These are phyloP conservation scores for Exophiala viscosa DNA, from an alignment of 2,329 filamentous ascomycete genomes.

Conservation along the genomic window DNA sequence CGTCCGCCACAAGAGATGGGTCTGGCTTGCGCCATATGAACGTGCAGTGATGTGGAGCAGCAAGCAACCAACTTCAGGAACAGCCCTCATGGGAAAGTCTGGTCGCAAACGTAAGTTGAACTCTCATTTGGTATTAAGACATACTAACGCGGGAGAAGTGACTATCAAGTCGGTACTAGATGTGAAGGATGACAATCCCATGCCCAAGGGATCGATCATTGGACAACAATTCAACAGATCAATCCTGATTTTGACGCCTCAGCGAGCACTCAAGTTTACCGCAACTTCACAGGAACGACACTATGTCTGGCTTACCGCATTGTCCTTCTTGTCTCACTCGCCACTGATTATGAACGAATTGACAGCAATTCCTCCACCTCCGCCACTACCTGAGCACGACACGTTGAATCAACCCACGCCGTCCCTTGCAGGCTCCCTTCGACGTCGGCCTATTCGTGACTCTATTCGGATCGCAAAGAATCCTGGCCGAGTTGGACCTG, in stretches of 20 bases:
- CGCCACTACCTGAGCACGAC: constrained; percentile 44
- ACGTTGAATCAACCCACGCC: constrained; percentile 11
- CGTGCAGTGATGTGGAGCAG: constrained; percentile 96
- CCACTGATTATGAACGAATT: constrained; percentile 75
- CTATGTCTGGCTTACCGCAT: constrained; percentile 88
- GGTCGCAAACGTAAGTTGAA: constrained; percentile 80
- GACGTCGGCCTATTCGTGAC: constrained; percentile 68
- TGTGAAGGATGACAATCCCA: constrained; percentile 86
- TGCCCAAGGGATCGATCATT: constrained; percentile 62
- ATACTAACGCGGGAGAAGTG: constrained; percentile 55
- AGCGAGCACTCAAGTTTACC: constrained; percentile 93
- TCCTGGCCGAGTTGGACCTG: constrained; percentile 46
- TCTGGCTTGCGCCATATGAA: constrained; percentile 97
- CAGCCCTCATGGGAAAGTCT: constrained; percentile 85
- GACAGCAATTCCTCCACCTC: constrained; percentile 52
- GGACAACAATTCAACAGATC: constrained; percentile 74
- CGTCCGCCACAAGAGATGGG: constrained; percentile 88
- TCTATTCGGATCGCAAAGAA: constrained; percentile 87
- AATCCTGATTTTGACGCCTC: constrained; percentile 89
- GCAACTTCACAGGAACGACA: constrained; percentile 78
- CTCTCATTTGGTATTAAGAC: constrained; percentile 13
- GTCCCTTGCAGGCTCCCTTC: constrained; percentile 47
- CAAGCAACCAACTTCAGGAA: constrained; percentile 87
- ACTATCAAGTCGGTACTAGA: constrained; percentile 94
- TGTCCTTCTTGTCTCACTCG: constrained; percentile 92